Percentiles rank a stretch among this genome's conserved stretches.
Conservation (phyloP, 345 rosid genomes). For the Brassica juncea region DNA sequence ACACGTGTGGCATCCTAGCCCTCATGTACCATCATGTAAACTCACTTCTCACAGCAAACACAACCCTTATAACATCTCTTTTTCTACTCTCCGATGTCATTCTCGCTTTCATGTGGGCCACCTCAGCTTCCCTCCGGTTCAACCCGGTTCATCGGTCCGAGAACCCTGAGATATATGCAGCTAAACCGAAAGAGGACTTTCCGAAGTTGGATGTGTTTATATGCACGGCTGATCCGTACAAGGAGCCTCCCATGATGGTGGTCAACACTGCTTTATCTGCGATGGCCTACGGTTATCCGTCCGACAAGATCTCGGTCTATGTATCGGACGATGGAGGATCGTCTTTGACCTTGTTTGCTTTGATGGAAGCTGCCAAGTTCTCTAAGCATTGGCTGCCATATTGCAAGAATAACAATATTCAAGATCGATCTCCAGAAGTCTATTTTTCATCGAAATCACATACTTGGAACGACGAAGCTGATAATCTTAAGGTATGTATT, state of each 20-base stretch:
- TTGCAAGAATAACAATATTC: conserved; percentile 49
- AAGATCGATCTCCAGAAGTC: conserved; percentile 57
- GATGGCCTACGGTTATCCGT: conserved; percentile 78
- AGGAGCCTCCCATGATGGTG: conserved; percentile 75
- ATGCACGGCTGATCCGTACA: conserved; percentile 91
- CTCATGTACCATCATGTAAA: conserved; percentile 52
- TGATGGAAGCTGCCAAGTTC: conserved; percentile 72
- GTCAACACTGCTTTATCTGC: conserved; percentile 77
- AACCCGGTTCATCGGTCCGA: conserved; percentile 49
- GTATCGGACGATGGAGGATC: conserved; percentile 92
- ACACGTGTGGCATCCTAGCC: conserved; percentile 53
- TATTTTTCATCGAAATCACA: conserved; percentile 48
- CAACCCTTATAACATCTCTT: conserved; percentile 19
- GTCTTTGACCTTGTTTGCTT: conserved; percentile 63
- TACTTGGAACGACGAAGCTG: conserved; percentile 28
- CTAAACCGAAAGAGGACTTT: conserved; percentile 41
- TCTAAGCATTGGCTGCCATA: conserved; percentile 74
- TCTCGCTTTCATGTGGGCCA: conserved; percentile 73
- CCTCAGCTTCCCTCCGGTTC: conserved; percentile 44
- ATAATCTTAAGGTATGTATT: conserved; percentile 54
- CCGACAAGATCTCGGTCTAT: conserved; percentile 65
- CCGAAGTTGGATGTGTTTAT: conserved; percentile 71
- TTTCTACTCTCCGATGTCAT: conserved; percentile 55
- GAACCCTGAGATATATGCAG: conserved; percentile 48
- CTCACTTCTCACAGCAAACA: conserved; percentile 42